A percentile compares a stretch with the other conserved stretches of the same genome.
Evolutionary conservation across 768 basidiomycete genomes (phyloP).

Genomic region (Trametes punicea): DNA sequence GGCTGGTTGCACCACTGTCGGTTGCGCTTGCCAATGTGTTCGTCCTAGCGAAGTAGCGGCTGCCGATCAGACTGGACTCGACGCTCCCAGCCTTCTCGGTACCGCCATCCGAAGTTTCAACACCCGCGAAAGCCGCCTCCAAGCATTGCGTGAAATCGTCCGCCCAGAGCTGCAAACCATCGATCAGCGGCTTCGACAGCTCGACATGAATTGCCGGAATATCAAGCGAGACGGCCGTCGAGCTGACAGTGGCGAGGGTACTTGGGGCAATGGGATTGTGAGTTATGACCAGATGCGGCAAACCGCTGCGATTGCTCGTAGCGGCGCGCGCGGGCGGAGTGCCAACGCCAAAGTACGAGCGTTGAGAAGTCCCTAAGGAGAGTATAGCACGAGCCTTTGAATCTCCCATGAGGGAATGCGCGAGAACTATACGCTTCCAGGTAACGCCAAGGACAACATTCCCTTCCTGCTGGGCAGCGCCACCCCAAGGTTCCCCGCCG

Average conservation of each 20-base stretch:
- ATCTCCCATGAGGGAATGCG: conserved; percentile 42
- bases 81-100: conserved; percentile 39
- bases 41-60: conserved; percentile 62
- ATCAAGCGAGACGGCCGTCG: conserved; percentile 24
- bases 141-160: conserved; percentile 81
- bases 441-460: conserved; percentile 37
- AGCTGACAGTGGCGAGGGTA: conserved; percentile 7
- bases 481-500: conserved; percentile 1
- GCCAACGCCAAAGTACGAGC: conserved; percentile 10
- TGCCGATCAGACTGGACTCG: conserved; percentile 72
- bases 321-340: conserved; percentile 10
- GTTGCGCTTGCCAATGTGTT: conserved; percentile 34
- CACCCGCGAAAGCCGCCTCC: conserved; percentile 40
- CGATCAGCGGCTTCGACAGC: conserved; percentile 62
- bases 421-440: conserved; percentile 46
- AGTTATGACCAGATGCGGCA: conserved; percentile 23
- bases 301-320: background rate
- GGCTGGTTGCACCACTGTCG: conserved; percentile 37
- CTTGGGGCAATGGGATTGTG: background rate
- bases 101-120: conserved; percentile 20
- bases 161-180: conserved; percentile 81
- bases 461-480: background rate
- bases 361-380: conserved; percentile 42
- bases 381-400: conserved; percentile 43
- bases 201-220: conserved; percentile 65